phyloP scores from a whole-genome alignment of 2,329 filamentous ascomycete genomes.

The Neofusicoccum sp. region DNA sequence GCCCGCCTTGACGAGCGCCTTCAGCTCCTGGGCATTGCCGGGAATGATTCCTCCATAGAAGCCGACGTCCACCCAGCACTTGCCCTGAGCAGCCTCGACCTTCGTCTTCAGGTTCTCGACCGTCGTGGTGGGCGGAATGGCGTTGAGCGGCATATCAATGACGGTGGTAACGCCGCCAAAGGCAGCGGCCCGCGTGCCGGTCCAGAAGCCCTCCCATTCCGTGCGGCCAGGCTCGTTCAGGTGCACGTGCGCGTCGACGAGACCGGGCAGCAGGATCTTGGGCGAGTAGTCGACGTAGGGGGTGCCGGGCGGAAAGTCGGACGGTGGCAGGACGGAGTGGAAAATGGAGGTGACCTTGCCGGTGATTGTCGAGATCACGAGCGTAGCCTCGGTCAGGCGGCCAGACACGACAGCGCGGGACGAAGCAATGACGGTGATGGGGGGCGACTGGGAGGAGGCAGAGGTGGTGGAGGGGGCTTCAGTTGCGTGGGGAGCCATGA shows the following conservation, averaged over 20 bases:
- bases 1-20: conserved; percentile 76
- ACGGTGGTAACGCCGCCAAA: conserved; percentile 96
- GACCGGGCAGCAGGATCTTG: conserved; percentile 78
- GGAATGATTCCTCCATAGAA: conserved; percentile 96
- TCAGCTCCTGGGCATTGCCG: conserved; percentile 77
- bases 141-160: conserved; percentile 96
- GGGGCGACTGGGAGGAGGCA: conserved; percentile 31
- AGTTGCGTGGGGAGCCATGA: conserved; percentile 40
- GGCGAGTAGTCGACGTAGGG: conserved; percentile 83
- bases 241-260: conserved; percentile 97
- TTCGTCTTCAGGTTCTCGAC: conserved; percentile 80
- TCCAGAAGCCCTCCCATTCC: conserved; percentile 98
- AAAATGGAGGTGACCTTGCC: conserved; percentile 82
- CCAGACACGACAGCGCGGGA: conserved; percentile 78
- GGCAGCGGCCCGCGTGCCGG: conserved; percentile 87
- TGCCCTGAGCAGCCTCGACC: conserved; percentile 74
- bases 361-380: conserved; percentile 71
- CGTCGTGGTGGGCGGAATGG: conserved; percentile 93
- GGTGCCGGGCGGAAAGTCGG: conserved; percentile 69
- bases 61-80: conserved; percentile 98
- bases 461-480: conserved; percentile 18
- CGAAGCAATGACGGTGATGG: conserved; percentile 76
- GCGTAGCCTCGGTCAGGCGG: conserved; percentile 75
- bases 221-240: conserved; percentile 95
- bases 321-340: conserved; percentile 69